phyloP scores from a whole-genome alignment of 1,139 yeast genomes.

The Zygosaccharomyces pseudobailii region DNA sequence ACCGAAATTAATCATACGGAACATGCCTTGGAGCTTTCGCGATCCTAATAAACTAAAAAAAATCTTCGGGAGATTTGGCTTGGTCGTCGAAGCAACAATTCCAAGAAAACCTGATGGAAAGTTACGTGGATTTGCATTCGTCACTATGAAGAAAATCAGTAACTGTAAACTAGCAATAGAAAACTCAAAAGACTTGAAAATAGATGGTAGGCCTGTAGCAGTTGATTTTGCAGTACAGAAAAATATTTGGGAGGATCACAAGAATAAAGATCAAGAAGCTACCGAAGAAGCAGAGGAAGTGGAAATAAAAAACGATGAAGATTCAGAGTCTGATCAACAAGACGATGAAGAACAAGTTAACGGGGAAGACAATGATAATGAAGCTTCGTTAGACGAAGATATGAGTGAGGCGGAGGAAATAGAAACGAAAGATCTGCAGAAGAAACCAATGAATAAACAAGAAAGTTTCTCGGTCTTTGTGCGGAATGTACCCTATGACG shows the following conservation, averaged over 20 bases:
- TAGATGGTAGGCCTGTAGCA: conserved; percentile 88
- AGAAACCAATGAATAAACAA: conserved; percentile 51
- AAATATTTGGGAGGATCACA: conserved; percentile 64
- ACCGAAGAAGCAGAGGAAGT: conserved; percentile 36
- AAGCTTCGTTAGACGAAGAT: conserved; percentile 32
- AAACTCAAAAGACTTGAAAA: conserved; percentile 65
- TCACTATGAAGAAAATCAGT: conserved; percentile 75
- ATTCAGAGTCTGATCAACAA: conserved; percentile 37
- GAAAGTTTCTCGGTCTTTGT: conserved; percentile 75
- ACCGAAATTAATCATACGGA: conserved; percentile 82
- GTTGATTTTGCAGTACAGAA: conserved; percentile 93
- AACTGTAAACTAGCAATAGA: conserved; percentile 82
- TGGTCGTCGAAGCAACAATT: conserved; percentile 82
- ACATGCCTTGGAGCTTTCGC: conserved; percentile 93
- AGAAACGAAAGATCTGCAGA: conserved; percentile 35
- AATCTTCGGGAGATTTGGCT: conserved; percentile 72
- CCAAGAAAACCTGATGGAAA: conserved; percentile 86
- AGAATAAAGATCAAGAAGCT: conserved; percentile 40
- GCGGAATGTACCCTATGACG: conserved; percentile 92
- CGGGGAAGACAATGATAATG: conserved; percentile 31
- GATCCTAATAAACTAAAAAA: conserved; percentile 67
- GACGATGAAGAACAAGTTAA: conserved; percentile 33
- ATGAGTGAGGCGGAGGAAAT: conserved; percentile 37
- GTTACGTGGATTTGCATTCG: conserved; percentile 94
- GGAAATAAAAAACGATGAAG: conserved; percentile 27